Conservation (phyloP, 306 rosid species). For the Rosa lucieae region DNA sequence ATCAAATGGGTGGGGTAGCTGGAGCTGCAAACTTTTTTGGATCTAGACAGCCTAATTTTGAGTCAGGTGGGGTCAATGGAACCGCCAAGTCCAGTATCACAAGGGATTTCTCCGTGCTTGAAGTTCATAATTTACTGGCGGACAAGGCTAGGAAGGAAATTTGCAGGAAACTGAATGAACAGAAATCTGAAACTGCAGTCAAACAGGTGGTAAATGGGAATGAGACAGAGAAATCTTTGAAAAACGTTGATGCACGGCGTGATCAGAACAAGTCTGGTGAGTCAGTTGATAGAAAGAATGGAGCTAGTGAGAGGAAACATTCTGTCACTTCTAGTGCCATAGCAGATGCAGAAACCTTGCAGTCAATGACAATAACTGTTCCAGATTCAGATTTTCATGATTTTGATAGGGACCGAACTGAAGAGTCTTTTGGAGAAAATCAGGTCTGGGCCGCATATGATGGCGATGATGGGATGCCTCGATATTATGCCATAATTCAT, state of each 20-base stretch:
- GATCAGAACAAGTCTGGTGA: slow-evolving; percentile 8
- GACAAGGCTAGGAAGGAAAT: slow-evolving; percentile 72
- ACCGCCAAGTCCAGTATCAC: slow-evolving; percentile 24
- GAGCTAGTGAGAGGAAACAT: slow-evolving; percentile 15
- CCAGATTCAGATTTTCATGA: slow-evolving; percentile 88
- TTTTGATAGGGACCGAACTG: slow-evolving; percentile 73
- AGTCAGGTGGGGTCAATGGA: slow-evolving; percentile 28
- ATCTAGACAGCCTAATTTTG: slow-evolving; percentile 31
- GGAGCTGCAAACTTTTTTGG: slow-evolving; percentile 30
- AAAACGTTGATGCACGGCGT: neutral
- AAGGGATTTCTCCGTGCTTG: slow-evolving; percentile 40
- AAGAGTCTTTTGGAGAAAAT: slow-evolving; percentile 55
- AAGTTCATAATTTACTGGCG: slow-evolving; percentile 45
- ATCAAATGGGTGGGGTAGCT: slow-evolving; percentile 43
- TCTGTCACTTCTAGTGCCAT: slow-evolving; percentile 20
- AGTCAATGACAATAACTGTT: slow-evolving; percentile 50
- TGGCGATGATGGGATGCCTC: slow-evolving; percentile 83
- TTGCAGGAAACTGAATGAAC: slow-evolving; percentile 41
- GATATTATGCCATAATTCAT: slow-evolving; percentile 72
- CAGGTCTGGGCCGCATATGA: slow-evolving; percentile 92
- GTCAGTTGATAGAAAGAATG: slow-evolving; percentile 22
- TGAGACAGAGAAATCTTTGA: slow-evolving; percentile 27
- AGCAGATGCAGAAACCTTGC: slow-evolving; percentile 18
- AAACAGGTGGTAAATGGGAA: slow-evolving; percentile 23
- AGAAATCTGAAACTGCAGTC: slow-evolving; percentile 26